Percentiles rank a stretch among this genome's conserved stretches.
phyloP scores from a whole-genome alignment of 2,329 filamentous ascomycete genomes.

The Aspergillus flavus region DNA sequence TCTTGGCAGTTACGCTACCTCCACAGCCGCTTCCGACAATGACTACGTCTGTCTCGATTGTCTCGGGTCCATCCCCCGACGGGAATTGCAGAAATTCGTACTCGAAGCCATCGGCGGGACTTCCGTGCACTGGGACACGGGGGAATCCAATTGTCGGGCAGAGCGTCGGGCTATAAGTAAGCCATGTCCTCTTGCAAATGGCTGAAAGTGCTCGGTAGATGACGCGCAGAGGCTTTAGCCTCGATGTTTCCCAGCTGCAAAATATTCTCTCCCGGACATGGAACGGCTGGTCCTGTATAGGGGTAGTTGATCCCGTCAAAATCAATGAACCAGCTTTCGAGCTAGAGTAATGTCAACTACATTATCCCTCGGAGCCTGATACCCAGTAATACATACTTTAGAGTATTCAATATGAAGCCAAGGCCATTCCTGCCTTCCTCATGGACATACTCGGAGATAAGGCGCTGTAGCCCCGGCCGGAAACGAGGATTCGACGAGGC shows the following conservation, averaged over 20 bases:
- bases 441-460: constrained; percentile 53
- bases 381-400: constrained; percentile 49
- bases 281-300: constrained; percentile 57
- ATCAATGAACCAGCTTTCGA: constrained; percentile 59
- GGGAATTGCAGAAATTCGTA: constrained; percentile 63
- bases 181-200: constrained; percentile 57
- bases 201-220: constrained; percentile 53
- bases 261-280: constrained; percentile 58
- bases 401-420: constrained; percentile 53
- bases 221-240: constrained; percentile 54
- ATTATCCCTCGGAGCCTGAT: not conserved
- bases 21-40: constrained; percentile 88
- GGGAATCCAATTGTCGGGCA: constrained; percentile 56
- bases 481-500: constrained; percentile 54
- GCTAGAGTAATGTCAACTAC: constrained; percentile 31
- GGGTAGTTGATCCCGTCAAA: constrained; percentile 59
- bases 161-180: constrained; percentile 54
- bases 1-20: constrained; percentile 78
- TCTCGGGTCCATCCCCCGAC: constrained; percentile 55
- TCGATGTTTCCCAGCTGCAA: constrained; percentile 55
- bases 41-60: constrained; percentile 77
- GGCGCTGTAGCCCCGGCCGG: constrained; percentile 50
- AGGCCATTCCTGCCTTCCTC: constrained; percentile 53
- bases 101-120: constrained; percentile 53
- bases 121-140: constrained; percentile 56